These are phyloP conservation scores for Candida railenensis DNA, from an alignment of 805 yeast species.

Conservation along the genomic window DNA sequence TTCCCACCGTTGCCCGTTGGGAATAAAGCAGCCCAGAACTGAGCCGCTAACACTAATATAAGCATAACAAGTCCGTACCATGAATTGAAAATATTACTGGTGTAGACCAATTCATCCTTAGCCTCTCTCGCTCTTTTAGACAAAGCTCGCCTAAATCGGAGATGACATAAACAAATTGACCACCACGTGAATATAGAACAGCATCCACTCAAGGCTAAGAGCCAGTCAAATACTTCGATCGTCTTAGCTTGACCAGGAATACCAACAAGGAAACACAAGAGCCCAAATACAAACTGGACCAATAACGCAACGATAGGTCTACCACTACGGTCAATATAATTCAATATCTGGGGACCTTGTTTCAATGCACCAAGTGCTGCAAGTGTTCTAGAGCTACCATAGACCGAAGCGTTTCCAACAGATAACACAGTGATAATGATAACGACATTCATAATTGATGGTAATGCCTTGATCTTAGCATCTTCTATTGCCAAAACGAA, in stretches of 20 bases:
- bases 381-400: conserved; percentile 31
- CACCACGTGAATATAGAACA: conserved; percentile 29
- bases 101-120: conserved; percentile 29
- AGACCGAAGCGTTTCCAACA: conserved; percentile 36
- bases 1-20: conserved; percentile 29
- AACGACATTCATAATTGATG: conserved; percentile 32
- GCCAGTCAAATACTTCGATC: conserved; percentile 29
- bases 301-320: conserved; percentile 27
- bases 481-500: conserved; percentile 37
- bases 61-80: conserved; percentile 30
- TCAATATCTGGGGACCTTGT: conserved; percentile 27
- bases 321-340: conserved; percentile 29
- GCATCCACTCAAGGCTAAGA: conserved; percentile 28
- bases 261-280: conserved; percentile 27
- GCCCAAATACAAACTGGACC: conserved; percentile 25
- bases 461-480: conserved; percentile 28
- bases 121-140: conserved; percentile 19
- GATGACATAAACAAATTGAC: conserved; percentile 29
- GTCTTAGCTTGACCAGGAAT: conserved; percentile 22
- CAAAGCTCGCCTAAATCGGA: conserved; percentile 29
- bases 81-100: conserved; percentile 27
- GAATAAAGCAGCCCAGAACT: conserved; percentile 40
- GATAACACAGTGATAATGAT: conserved; percentile 32
- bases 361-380: conserved; percentile 31
- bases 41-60: conserved; percentile 27